Evolutionary conservation across 2,329 filamentous ascomycete species (phyloP).

Genomic region (Paraphoma sp.): DNA sequence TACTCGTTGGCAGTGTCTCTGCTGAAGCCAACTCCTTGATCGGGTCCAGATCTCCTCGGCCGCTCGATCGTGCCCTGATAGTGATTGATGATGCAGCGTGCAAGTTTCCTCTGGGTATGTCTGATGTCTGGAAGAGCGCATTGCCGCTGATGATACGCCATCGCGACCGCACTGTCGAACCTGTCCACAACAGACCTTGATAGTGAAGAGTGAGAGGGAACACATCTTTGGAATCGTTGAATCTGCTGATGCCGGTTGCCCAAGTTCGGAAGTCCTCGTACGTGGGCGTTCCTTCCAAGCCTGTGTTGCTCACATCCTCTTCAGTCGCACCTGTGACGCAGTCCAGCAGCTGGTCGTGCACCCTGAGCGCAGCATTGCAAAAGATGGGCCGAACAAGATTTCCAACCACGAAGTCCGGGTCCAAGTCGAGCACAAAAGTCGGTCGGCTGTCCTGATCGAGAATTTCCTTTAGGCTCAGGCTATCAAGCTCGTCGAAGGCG

Average conservation of each 20-base stretch:
- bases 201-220: conserved; percentile 52
- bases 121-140: conserved; percentile 23
- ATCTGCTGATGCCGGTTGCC: conserved; percentile 51
- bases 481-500: conserved; percentile 29
- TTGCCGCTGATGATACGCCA: conserved; percentile 39
- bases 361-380: conserved; percentile 38
- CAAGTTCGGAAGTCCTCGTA: conserved; percentile 51
- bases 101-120: conserved; percentile 17
- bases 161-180: conserved; percentile 34
- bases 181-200: conserved; percentile 37
- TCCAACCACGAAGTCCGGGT: conserved; percentile 31
- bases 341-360: conserved; percentile 37
- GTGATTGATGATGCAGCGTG: conserved; percentile 3
- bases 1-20: conserved; percentile 3
- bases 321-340: conserved; percentile 22
- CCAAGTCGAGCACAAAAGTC: conserved; percentile 41
- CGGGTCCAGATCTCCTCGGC: conserved; percentile 1
- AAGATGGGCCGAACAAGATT: conserved; percentile 34
- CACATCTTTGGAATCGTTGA: conserved; percentile 55
- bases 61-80: background rate
- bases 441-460: conserved; percentile 42
- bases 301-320: background rate
- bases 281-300: conserved; percentile 9
- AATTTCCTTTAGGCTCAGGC: conserved; percentile 33
- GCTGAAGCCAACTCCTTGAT: conserved; percentile 11